phyloP scores from a whole-genome alignment of 1,284 basidiomycete species.

The Ceratobasidium sp. region DNA sequence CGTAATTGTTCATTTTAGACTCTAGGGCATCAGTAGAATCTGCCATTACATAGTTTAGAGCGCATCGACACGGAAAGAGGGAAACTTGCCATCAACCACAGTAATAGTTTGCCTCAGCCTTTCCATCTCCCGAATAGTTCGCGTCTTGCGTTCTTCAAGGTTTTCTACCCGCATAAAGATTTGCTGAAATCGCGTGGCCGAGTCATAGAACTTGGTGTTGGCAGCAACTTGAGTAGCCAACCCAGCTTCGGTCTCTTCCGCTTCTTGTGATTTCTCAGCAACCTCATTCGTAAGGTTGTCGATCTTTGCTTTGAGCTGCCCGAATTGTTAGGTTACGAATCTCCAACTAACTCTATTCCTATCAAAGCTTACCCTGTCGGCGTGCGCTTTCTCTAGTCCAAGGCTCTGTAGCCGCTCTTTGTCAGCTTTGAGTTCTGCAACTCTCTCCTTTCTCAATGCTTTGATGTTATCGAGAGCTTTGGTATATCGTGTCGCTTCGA shows the following conservation, averaged over 20 bases:
- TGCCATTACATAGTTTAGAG: slow-evolving; percentile 47
- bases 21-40: slow-evolving; percentile 81
- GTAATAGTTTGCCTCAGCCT: slow-evolving; percentile 73
- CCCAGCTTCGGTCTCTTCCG: slow-evolving; percentile 71
- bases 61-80: slow-evolving; percentile 1
- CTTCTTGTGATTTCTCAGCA: slow-evolving; percentile 73
- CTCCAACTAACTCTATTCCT: not conserved
- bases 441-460: slow-evolving; percentile 84
- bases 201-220: slow-evolving; percentile 84
- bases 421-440: slow-evolving; percentile 90
- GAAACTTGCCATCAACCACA: slow-evolving; percentile 68
- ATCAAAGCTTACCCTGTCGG: slow-evolving; percentile 63
- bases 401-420: slow-evolving; percentile 85
- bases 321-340: not conserved
- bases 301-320: slow-evolving; percentile 70
- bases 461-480: slow-evolving; percentile 97
- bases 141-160: slow-evolving; percentile 65
- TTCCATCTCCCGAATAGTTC: slow-evolving; percentile 60
- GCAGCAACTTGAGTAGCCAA: slow-evolving; percentile 72
- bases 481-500: slow-evolving; percentile 98
- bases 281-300: slow-evolving; percentile 68
- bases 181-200: slow-evolving; percentile 83
- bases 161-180: slow-evolving; percentile 77
- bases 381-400: slow-evolving; percentile 82
- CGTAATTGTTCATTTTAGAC: slow-evolving; percentile 72